Evolutionary conservation across 306 rosid species (phyloP), one percentile per base, ranked within the genome.

Genomic region (Ochetophila trinervis): DNA sequence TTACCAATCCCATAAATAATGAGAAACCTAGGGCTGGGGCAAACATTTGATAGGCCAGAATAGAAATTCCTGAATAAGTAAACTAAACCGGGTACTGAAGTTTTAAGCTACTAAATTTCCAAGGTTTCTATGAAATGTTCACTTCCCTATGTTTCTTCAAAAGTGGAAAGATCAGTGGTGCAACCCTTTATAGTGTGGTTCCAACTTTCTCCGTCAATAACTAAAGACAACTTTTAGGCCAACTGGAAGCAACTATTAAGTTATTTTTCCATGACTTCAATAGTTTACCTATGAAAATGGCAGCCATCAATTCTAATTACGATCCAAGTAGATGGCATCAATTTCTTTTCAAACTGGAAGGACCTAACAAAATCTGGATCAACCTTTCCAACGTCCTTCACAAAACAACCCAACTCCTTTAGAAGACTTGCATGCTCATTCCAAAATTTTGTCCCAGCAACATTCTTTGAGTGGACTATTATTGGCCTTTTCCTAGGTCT

Each of bases 271-370:
- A 61, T 8, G 14, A 8, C 13, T 55, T 1, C 3, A 54, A 50
- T 19, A 49, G 53, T 35, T 50, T 69, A 82, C 81, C 76, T 85
- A 73, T 91, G 96, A 82, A 91, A 89, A 71, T 85, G 95, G 73
- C 96, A 91, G 18, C 96, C 96, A 72, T 89, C 96, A 59, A 91
- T 61, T 78, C 96, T 71, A 75, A 87, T 73, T 8, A 80, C 88
- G 53, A 87, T 72, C 90, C 98, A 91, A 9, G 96, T 87, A 36
- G 75, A 80, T 1, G 85, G 96, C 83, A 88, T 79, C 82, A 91
- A 76, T 68, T 64, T 85, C 61, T 59, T 65, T 62, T 80, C 91
- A 72, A 66, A 80, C 60, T 88, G 83, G 74, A 91, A 91, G 75
- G 87, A 85, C 86, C 75, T 72, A 60, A 88, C 68, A 76, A 78